phyloP scores from a whole-genome alignment of 768 basidiomycete genomes.

The Suillus luteus region DNA sequence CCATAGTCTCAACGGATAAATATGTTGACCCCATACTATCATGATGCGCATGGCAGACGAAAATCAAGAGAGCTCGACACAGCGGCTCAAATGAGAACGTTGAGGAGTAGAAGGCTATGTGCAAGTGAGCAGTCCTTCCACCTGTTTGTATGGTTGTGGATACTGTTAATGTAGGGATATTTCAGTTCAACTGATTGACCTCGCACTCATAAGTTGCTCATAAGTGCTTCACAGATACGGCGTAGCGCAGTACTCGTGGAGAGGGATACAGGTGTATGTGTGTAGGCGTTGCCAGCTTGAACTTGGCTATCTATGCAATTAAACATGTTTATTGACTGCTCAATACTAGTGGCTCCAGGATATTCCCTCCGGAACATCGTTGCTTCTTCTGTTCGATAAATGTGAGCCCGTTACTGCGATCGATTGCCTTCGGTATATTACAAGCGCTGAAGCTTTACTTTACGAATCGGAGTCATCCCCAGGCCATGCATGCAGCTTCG shows the following conservation, averaged over 20 bases:
- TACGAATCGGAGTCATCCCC: too few species aligned
- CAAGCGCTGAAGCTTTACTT: too few species aligned
- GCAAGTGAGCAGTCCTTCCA: neutral
- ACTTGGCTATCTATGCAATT: too few species aligned
- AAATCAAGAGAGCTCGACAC: neutral
- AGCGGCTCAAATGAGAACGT: too few species aligned
- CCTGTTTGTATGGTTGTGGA: neutral
- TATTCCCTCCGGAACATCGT: too few species aligned
- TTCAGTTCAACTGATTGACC: neutral
- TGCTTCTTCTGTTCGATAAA: too few species aligned
- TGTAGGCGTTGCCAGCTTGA: too few species aligned
- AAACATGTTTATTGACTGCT: too few species aligned
- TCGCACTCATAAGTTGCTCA: neutral
- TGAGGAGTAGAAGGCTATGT: neutral
- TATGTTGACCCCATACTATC: neutral
- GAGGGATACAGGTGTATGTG: neutral
- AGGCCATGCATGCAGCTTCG: too few species aligned
- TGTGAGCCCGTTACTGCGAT: too few species aligned
- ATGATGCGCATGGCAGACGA: neutral
- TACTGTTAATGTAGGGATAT: neutral
- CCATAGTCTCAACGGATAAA: neutral
- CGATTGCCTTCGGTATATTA: too few species aligned
- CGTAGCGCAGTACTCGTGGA: neutral
- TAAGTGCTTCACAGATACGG: neutral
- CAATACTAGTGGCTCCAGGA: too few species aligned